Evolutionary conservation across 2,329 filamentous ascomycete genomes (phyloP), one percentile per base, ranked within the genome.

Genomic region (Colletotrichum costaricense): DNA sequence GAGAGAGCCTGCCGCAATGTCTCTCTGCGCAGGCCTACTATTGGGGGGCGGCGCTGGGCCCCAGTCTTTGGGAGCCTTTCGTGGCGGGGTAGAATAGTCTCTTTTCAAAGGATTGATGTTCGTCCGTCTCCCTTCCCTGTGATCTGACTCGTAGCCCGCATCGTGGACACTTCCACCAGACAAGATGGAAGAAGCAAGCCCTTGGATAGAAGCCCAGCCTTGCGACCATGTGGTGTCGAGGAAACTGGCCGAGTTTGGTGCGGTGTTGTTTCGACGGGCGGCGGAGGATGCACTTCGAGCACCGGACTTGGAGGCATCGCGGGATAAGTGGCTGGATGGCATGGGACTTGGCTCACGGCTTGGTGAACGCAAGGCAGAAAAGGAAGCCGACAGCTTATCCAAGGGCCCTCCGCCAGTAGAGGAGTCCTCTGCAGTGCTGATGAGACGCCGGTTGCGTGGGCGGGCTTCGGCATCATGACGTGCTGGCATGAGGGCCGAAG

Each of bases 161-260:
- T 74, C 72, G 42, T 74, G 75, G 38, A 83, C 82, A 68, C 80
- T 82, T 49, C 75, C 80, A 63, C 79, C 78, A 7, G 77, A 76
- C 14, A 87, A 75, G 11, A 87, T 75, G 4, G 86, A 87, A 2
- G 87, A 84, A 6, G 89, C 88, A 64, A 91, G 84, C 49, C 86
- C 88, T 71, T 89, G 87, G 3, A 91, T 85, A 5, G 88, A 88
- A 3, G 86, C 83, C 89, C 89, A 91, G 77, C 85, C 87, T 38
- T 88, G 85, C 2, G 85, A 81, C 84, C 88, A 88, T 2, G 88
- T 86, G 58, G 87, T 85, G 67, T 86, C 87, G 11, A 89, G 80
- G 59, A 89, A 82, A 81, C 24, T 78, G 76, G 56, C 84, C 63
- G 56, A 82, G 81, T 33, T 84, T 82, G 60, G 82, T 80, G 55